Percentiles rank a stretch among this genome's conserved stretches.
These are phyloP conservation scores for Colletotrichum orbiculare DNA, from an alignment of 2,329 filamentous ascomycete species.

Conservation along the genomic window DNA sequence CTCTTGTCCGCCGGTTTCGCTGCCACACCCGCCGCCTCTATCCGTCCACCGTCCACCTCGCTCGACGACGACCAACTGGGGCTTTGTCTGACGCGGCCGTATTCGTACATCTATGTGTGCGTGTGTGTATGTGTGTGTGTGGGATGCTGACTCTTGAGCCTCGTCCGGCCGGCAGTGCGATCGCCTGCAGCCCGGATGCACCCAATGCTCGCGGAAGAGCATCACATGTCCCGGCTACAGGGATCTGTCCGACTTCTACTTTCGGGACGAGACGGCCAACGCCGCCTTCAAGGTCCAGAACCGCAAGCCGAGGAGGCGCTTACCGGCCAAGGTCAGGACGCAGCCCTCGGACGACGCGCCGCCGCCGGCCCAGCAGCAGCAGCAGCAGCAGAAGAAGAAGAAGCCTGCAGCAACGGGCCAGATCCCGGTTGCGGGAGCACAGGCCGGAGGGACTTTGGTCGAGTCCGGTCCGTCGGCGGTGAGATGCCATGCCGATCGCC, in stretches of 20 bases:
- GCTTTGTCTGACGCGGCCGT: too few species aligned
- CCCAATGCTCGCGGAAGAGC: conserved; percentile 43
- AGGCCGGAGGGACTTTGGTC: not conserved
- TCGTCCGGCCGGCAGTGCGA: conserved; percentile 39
- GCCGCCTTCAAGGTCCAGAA: conserved; percentile 38
- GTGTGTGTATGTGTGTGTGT: too few species aligned
- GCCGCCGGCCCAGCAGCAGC: not conserved
- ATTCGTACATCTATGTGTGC: too few species aligned
- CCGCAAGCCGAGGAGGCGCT: conserved; percentile 20
- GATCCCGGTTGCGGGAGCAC: not conserved
- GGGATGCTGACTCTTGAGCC: conserved; percentile 16
- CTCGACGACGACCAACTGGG: too few species aligned
- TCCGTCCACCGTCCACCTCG: too few species aligned
- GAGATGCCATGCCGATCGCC: conserved; percentile 11
- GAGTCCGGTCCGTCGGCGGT: not conserved
- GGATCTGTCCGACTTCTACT: conserved; percentile 40
- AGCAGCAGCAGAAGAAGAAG: not conserved
- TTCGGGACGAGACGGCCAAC: conserved; percentile 42
- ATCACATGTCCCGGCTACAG: conserved; percentile 42
- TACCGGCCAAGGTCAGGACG: conserved; percentile 14
- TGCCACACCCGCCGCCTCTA: too few species aligned
- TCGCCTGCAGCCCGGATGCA: conserved; percentile 40
- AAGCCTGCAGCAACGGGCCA: not conserved
- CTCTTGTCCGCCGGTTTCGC: not conserved
- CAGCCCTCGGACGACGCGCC: not conserved